phyloP scores from a whole-genome alignment of 2,329 filamentous ascomycete genomes.

The Arthrobotrys sinensis region DNA sequence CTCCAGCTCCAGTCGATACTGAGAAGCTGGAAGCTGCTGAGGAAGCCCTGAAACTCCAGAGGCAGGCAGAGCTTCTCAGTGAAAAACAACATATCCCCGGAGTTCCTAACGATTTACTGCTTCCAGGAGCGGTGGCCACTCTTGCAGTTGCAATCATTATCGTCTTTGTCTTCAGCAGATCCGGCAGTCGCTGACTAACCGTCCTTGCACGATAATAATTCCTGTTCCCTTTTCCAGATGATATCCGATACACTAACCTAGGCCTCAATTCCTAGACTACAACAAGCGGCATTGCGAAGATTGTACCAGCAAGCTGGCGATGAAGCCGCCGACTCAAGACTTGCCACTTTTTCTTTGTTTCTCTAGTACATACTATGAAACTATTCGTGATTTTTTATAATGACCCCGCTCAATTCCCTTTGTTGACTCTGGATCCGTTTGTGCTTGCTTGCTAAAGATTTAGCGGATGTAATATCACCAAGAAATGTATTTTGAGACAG shows the following conservation, averaged over 20 bases:
- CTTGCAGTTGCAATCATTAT: constrained; percentile 93
- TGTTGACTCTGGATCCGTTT: constrained; percentile 11
- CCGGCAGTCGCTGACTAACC: constrained; percentile 59
- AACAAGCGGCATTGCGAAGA: constrained; percentile 19
- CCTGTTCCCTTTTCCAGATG: constrained; percentile 3
- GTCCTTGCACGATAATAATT: constrained; percentile 54
- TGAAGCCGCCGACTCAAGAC: constrained; percentile 29
- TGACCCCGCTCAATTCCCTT: constrained; percentile 46
- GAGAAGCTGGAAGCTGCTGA: constrained; percentile 68
- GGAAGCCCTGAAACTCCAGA: constrained; percentile 49
- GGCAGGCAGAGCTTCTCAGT: constrained; percentile 67
- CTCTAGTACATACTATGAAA: constrained; percentile 52
- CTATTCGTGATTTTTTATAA: constrained; percentile 36
- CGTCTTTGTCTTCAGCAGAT: constrained; percentile 87
- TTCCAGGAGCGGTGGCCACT: constrained; percentile 94
- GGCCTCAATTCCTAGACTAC: constrained; percentile 4
- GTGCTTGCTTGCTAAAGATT: constrained; percentile 37
- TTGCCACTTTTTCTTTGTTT: constrained; percentile 34
- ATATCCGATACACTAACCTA: constrained; percentile 32
- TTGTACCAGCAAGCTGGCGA: constrained; percentile 31
- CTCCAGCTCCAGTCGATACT: constrained; percentile 71
- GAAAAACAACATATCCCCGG: constrained; percentile 85
- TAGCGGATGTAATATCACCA: constrained; percentile 53
- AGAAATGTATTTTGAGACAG: constrained; percentile 46
- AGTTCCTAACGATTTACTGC: constrained; percentile 86